These are phyloP conservation scores for Pulveroboletus sp. DNA, from an alignment of 768 basidiomycete species.

Conservation along the genomic window DNA sequence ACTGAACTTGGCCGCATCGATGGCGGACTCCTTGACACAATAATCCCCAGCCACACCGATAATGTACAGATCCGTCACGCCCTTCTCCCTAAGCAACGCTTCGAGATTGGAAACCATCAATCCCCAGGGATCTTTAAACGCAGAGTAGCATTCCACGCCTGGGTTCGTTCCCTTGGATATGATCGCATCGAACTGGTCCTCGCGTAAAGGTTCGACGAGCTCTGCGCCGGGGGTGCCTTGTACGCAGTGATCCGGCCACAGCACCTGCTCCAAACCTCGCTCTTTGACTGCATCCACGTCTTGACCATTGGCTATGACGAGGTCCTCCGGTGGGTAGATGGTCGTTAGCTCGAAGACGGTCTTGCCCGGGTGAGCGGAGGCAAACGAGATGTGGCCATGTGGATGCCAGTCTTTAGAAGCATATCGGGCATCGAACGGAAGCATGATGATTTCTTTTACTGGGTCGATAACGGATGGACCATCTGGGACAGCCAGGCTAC, in stretches of 20 bases:
- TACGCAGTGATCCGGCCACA: slow-evolving; percentile 85
- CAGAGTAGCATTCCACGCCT: slow-evolving; percentile 76
- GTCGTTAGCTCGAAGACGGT: slow-evolving; percentile 38
- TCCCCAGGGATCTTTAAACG: slow-evolving; percentile 60
- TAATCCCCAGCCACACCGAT: slow-evolving; percentile 74
- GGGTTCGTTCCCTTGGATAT: slow-evolving; percentile 52
- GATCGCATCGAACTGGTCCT: slow-evolving; percentile 38
- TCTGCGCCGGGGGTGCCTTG: slow-evolving; percentile 54
- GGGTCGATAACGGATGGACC: slow-evolving; percentile 53
- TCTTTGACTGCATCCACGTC: slow-evolving; percentile 11
- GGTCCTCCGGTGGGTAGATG: slow-evolving; percentile 30
- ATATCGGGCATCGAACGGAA: slow-evolving; percentile 48
- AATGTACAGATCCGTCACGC: slow-evolving; percentile 56
- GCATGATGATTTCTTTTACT: slow-evolving; percentile 53
- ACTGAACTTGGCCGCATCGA: slow-evolving; percentile 44
- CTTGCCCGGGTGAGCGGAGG: slow-evolving; percentile 41
- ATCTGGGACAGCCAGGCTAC: slow-evolving; percentile 64
- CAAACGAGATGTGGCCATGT: slow-evolving; percentile 66
- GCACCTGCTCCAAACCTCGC: slow-evolving; percentile 42
- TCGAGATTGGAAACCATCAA: slow-evolving; percentile 46
- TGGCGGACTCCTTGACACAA: slow-evolving; percentile 60
- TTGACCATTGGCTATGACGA: slow-evolving; percentile 27
- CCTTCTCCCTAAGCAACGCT: slow-evolving; percentile 34
- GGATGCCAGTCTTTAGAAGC: slow-evolving; percentile 61
- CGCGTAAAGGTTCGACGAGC: slow-evolving; percentile 51